Evolutionary conservation across 164 flowering plant species (phyloP), one percentile per base, ranked within the genome.

Genomic region (Dillenia turbinata): DNA sequence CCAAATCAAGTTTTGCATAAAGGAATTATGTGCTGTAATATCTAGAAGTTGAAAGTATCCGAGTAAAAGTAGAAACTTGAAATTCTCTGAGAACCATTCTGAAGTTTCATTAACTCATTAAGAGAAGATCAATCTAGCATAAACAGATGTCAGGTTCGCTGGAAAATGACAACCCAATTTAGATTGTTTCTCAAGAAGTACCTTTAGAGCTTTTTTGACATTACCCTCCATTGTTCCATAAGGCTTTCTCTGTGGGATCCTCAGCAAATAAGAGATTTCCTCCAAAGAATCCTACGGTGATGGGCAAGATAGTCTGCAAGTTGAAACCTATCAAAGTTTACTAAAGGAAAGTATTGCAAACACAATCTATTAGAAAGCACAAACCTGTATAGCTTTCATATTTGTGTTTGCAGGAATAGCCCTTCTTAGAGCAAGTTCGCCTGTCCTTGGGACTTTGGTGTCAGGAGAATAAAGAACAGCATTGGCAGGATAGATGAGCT

Each of bases 241-340:
- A 47, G 98, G 98, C 74, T 93, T 93, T 77, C 98, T 81, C 72
- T 93, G 98, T 43, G 98, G 98, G 66, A 93, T 93, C 75, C 98
- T 88, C 44, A 90, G 82, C 78, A 90, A 79, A 79, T 87, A 93
- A 13, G 97, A 87, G 61, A 93, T 73, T 44, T 93, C 97, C 75
- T 93, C 98, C 71, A 93, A 66, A 64, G 97, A 85, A 47, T 81
- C 89, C 98, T 93, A 63, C 9, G 63, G 68, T 12, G 14, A 56
- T 58, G 66, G 52, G 49, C 0, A 57, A 59, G 17, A 40, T 43
- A n/a, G 44, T 59, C 52, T 10, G 51, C n/a, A 65, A 50, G 56
- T 49, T 57, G 60, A 63, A 69, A 51, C 64, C 54, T 52, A 52
- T 50, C 7, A 52, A n/a, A 33, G 54, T 16, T 40, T n/a, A 44